A percentile compares a stretch with the other conserved stretches of the same genome.
These are phyloP conservation scores for Rutidosis leptorrhynchoides DNA, from an alignment of 129 eudicot genomes.

Conservation along the genomic window DNA sequence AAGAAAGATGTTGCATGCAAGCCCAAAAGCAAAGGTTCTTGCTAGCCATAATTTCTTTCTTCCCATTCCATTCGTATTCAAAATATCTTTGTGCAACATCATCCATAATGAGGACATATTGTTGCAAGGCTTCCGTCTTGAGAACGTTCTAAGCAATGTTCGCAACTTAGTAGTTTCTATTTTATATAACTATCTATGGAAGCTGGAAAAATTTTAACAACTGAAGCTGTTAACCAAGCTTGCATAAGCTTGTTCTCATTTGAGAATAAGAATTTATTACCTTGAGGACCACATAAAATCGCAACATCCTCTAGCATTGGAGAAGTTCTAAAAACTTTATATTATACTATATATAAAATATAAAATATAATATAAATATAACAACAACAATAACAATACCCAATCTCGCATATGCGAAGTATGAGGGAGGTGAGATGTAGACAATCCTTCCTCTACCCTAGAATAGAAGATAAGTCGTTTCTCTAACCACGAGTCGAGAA, in stretches of 20 bases:
- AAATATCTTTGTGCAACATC: constrained; percentile 38
- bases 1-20: constrained; percentile 35
- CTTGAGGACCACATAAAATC: constrained; percentile 2
- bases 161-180: constrained; percentile 29
- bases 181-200: too few relatives aligned
- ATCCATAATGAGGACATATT: constrained; percentile 50
- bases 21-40: too few relatives aligned
- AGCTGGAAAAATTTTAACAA: constrained; percentile 43
- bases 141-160: constrained; percentile 34
- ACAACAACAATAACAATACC: too few relatives aligned
- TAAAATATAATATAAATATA: too few relatives aligned
- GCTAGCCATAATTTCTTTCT: constrained; percentile 24
- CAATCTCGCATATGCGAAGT: too few relatives aligned
- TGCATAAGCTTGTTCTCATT: constrained; percentile 50
- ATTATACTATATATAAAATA: too few relatives aligned
- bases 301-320: too few relatives aligned
- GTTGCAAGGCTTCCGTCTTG: constrained; percentile 45
- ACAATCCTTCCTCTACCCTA: too few relatives aligned
- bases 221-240: constrained; percentile 39
- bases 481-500: too few relatives aligned
- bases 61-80: constrained; percentile 35
- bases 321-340: neutral
- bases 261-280: constrained; percentile 49
- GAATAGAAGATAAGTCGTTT: too few relatives aligned
- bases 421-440: too few relatives aligned